phyloP scores from a whole-genome alignment of 352 stramenopile species.

The Blastocystis sp. region DNA sequence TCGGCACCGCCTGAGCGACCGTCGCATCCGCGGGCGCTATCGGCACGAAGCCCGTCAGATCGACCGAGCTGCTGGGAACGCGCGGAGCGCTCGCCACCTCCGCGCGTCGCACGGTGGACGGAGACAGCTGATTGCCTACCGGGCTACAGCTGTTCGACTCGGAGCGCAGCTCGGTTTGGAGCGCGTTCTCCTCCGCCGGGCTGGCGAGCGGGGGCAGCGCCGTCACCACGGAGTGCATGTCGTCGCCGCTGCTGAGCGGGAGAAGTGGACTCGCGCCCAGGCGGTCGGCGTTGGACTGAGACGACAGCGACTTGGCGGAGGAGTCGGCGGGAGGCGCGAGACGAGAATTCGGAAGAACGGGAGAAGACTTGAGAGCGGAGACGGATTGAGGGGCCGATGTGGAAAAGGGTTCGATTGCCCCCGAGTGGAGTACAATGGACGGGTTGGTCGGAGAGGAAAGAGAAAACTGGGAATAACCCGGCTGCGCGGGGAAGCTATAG shows the following conservation, averaged over 20 bases:
- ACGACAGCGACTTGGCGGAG: too few species aligned
- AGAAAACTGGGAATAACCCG: too few species aligned
- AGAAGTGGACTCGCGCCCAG: not conserved
- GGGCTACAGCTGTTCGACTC: not conserved
- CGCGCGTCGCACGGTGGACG: not conserved
- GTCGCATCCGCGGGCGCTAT: not conserved
- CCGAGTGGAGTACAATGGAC: too few species aligned
- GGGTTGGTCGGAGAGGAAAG: too few species aligned
- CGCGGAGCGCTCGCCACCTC: too few species aligned
- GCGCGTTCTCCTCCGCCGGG: not conserved
- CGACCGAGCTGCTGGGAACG: not conserved
- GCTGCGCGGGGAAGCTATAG: too few species aligned
- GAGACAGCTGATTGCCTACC: not conserved
- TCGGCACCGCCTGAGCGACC: not conserved
- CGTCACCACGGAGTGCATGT: not conserved
- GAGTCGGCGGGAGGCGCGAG: too few species aligned
- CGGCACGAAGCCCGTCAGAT: slow-evolving; percentile 9
- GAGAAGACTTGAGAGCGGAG: too few species aligned
- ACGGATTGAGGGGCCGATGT: too few species aligned
- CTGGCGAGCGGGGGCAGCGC: not conserved
- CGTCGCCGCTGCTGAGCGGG: not conserved
- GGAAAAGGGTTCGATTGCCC: too few species aligned
- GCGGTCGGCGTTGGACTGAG: too few species aligned
- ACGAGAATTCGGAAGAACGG: too few species aligned
- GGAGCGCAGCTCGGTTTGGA: not conserved